Evolutionary conservation across 306 rosid species (phyloP).

Genomic region (Vigna nakashimae): DNA sequence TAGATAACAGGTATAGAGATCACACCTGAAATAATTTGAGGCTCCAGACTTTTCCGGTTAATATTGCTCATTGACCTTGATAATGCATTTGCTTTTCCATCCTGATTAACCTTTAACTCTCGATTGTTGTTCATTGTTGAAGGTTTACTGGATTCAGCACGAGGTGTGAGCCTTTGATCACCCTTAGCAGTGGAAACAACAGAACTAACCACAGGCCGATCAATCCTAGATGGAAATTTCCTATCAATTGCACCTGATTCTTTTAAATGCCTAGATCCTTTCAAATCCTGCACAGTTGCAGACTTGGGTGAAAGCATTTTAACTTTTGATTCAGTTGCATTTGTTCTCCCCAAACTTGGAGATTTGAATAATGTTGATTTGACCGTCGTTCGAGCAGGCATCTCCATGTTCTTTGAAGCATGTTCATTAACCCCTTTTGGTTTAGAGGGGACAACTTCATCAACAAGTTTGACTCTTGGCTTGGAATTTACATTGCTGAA

Average conservation of each 20-base stretch:
- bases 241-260: constrained; percentile 71
- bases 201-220: constrained; percentile 62
- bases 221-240: constrained; percentile 64
- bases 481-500: constrained; percentile 69
- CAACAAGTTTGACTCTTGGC: constrained; percentile 78
- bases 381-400: constrained; percentile 58
- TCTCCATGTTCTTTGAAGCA: constrained; percentile 61
- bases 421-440: constrained; percentile 70
- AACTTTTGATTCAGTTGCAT: constrained; percentile 73
- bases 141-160: constrained; percentile 62
- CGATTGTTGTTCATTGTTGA: constrained; percentile 59
- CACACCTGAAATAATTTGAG: constrained; percentile 73
- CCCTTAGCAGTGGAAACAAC: constrained; percentile 62
- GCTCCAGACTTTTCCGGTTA: constrained; percentile 65
- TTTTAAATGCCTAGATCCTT: constrained; percentile 68
- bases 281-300: constrained; percentile 59
- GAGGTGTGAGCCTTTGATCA: constrained; percentile 68
- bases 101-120: constrained; percentile 64
- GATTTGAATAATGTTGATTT: constrained; percentile 78
- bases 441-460: constrained; percentile 73
- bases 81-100: constrained; percentile 60
- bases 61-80: constrained; percentile 60
- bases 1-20: constrained; percentile 38
- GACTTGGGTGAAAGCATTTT: constrained; percentile 70
- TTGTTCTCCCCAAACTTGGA: constrained; percentile 57